Evolutionary conservation across 176 grass and related monocot species (phyloP), one percentile per base, ranked within the genome.

Genomic region (barley (Hordeum vulgare)): DNA sequence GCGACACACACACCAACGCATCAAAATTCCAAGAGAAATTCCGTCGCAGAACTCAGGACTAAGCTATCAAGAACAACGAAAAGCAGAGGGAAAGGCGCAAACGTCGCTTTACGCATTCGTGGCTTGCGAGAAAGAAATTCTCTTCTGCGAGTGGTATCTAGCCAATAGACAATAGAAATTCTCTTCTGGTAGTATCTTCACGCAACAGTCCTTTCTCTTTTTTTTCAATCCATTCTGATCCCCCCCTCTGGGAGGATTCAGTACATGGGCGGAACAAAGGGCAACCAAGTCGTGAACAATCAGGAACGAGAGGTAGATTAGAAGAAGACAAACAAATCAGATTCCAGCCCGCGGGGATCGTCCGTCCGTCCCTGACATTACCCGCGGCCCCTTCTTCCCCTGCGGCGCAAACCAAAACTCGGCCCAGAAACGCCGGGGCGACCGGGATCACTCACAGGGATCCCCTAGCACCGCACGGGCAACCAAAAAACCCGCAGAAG

Each of bases 381-480:
- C 6, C 70, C 6, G 17, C 23, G 21, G n/a, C 27, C 24, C 77
- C 25, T n/a, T n/a, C 26, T 39, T 4, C 11, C 25, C 40, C 4
- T 57, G 23, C 40, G 9, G 33, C 26, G 69, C 66, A 59, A 59
- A 37, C 56, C 9, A 58, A 58, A 90, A 86, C 79, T 57, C 78
- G 79, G 3, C 33, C 64, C 45, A 72, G 56, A 85, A 89, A 71
- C 33, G 54, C 8, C 14, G 51, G 70, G 6, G 26, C 17, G 29
- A 24, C 35, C 66, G 36, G 29, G 45, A 76, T 24, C 56, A 35
- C 41, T 24, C 56, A 35, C 41, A 27, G 21, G 66, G 44, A 11
- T 27, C 34, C 39, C 40, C 14, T n/a, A 75, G 13, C 18, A 12
- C 74, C 60, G 12, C 28, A 21, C 20, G 51, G n/a, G n/a, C n/a